These are phyloP conservation scores for Boletus insuetus DNA, from an alignment of 768 basidiomycete genomes.

Conservation along the genomic window DNA sequence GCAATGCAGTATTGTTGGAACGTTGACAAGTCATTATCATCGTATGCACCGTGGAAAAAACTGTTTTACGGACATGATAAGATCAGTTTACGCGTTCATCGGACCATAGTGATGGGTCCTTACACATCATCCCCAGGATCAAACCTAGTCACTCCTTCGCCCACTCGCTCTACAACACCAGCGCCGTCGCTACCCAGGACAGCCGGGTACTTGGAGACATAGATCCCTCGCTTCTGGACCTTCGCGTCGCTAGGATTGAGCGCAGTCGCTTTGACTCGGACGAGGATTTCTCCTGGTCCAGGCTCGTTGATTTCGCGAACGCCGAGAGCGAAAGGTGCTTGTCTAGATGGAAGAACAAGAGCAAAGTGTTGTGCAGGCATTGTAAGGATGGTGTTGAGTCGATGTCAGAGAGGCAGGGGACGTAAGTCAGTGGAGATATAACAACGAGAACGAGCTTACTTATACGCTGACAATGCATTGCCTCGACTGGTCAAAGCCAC, in stretches of 20 bases:
- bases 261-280: slow-evolving; percentile 45
- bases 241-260: slow-evolving; percentile 57
- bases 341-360: slow-evolving; percentile 32
- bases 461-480: slow-evolving; percentile 32
- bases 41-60: slow-evolving; percentile 40
- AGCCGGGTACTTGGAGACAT: slow-evolving; percentile 42
- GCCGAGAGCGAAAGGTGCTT: slow-evolving; percentile 36
- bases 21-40: slow-evolving; percentile 35
- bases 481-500: slow-evolving; percentile 26
- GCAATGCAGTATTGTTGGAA: slow-evolving; percentile 48
- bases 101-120: slow-evolving; percentile 16
- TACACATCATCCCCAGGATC: slow-evolving; percentile 54
- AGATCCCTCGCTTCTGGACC: slow-evolving; percentile 40
- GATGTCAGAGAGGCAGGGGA: slow-evolving; percentile 13
- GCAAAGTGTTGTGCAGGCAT: slow-evolving; percentile 30
- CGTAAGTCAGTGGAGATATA: slow-evolving; percentile 20
- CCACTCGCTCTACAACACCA: slow-evolving; percentile 50
- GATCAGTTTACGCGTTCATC: slow-evolving; percentile 21
- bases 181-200: slow-evolving; percentile 50
- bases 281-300: slow-evolving; percentile 46
- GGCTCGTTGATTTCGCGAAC: slow-evolving; percentile 39
- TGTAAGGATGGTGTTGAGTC: slow-evolving; percentile 3
- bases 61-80: slow-evolving; percentile 28
- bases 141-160: slow-evolving; percentile 48
- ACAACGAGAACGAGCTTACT: slow-evolving; percentile 18